Evolutionary conservation across 2,329 filamentous ascomycete species (phyloP).

Genomic region (Trichoderma lentiforme): DNA sequence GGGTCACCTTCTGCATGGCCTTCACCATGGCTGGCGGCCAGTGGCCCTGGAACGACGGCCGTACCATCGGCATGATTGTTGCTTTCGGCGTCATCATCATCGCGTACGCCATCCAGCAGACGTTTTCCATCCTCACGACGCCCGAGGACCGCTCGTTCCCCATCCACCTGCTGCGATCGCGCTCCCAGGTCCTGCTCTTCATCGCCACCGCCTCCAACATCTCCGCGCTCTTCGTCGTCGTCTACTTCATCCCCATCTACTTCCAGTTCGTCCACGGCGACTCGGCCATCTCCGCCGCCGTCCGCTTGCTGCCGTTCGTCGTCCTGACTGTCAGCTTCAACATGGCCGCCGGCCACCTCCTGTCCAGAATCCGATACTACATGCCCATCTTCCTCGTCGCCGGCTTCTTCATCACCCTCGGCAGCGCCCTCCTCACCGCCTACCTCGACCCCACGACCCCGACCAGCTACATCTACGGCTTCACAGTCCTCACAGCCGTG

Average conservation of each 20-base stretch:
- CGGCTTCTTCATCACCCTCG: conserved; percentile 18
- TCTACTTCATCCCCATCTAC: conserved; percentile 23
- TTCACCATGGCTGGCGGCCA: conserved; percentile 47
- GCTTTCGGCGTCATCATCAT: conserved; percentile 35
- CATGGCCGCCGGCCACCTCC: conserved; percentile 6
- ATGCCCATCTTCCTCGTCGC: conserved; percentile 17
- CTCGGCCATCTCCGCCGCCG: conserved; percentile 16
- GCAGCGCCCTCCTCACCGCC: conserved; percentile 9
- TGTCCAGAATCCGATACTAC: conserved; percentile 15
- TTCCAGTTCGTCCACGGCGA: conserved; percentile 22
- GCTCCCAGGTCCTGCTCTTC: conserved; percentile 20
- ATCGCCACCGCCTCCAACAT: conserved; percentile 13
- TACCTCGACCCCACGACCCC: conserved; percentile 11
- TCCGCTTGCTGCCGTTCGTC: conserved; percentile 20
- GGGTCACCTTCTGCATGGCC: conserved; percentile 37
- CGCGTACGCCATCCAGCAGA: neutral
- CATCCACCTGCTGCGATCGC: neutral
- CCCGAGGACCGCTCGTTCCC: conserved; percentile 3
- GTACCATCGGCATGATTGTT: conserved; percentile 44
- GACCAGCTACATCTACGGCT: conserved; percentile 20
- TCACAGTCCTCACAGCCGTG: conserved; percentile 16
- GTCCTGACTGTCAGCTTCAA: conserved; percentile 1
- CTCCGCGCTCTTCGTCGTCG: conserved; percentile 17
- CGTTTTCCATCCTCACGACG: neutral
- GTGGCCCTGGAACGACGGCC: conserved; percentile 43